Base-by-base conservation (phyloP, 2,329 filamentous ascomycete genomes). In the Cladobotryum mycophilum region DNA sequence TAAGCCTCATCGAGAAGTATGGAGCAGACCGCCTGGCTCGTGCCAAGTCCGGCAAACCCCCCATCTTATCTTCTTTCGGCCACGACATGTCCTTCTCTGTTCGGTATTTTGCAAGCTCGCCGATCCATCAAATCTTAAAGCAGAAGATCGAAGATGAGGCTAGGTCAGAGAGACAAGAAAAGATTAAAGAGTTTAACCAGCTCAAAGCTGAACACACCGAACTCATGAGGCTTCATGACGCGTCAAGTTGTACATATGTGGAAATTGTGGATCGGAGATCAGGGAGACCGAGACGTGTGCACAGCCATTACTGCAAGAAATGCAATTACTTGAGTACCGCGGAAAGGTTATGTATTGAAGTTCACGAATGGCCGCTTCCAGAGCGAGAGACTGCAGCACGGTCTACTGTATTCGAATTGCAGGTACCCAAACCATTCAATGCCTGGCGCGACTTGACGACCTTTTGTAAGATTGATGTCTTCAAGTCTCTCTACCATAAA, bases 321-420 rank as follows among this genome's bases (percentile, higher is more conserved):
- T 34, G 36, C 48, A 40, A 25, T 4, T 14, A 5, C 14, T 40
- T 13, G 25, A 12, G n/a, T n/a, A 6, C 11, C 0, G 3, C 62
- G 12, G 75, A 75, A 1, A 37, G 63, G 0, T 52, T 84, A 0
- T 35, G 15, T 0, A 81, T 85, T n/a, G 1, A 52, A 0, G 58
- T 79, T 13, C 67, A 79, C 55, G 81, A 85, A 57, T 82, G 77
- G 77, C 79, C 80, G 0, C 64, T 84, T 0, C 74, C 79, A 0
- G 11, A 41, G 0, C 1, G 47, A 0, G 5, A 53, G 11, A 67
- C 68, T 0, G 25, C 25, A 8, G 25, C 25, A 30, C 73, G 76
- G 51, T 66, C 76, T 0, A 68, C 70, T 0, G 66, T 83, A 0
- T 84, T 84, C 45, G 80, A 84, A 54, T 62, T 83, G 0, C 47